Conservation (phyloP, 352 stramenopile genomes). For the Phytophthora syringae region DNA sequence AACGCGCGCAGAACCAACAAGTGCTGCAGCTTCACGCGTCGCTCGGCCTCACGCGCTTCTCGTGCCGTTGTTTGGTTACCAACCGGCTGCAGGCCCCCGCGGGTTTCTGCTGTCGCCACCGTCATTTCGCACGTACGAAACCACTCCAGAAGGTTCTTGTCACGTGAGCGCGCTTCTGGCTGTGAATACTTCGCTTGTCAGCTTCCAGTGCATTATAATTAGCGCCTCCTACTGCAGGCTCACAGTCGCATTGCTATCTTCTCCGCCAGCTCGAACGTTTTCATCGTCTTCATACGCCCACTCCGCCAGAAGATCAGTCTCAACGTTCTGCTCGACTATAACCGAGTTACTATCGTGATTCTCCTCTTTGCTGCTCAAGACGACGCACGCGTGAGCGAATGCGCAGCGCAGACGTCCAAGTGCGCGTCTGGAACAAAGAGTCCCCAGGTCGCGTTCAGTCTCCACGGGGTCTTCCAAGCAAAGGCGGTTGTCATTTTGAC, state of each 20-base stretch:
- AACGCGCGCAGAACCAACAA: constrained; percentile 86
- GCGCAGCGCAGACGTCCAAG: constrained; percentile 57
- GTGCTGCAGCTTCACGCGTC: constrained; percentile 72
- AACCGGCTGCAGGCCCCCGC: not conserved
- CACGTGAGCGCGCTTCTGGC: not conserved
- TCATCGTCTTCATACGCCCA: constrained; percentile 44
- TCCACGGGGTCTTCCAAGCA: constrained; percentile 87
- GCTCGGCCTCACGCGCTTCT: constrained; percentile 38
- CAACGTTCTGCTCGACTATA: constrained; percentile 7
- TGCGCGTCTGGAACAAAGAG: constrained; percentile 64
- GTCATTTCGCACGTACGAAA: constrained; percentile 11
- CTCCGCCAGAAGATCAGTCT: constrained; percentile 23
- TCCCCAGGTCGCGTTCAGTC: constrained; percentile 67
- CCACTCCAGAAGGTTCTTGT: not conserved
- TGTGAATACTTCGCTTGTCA: not conserved
- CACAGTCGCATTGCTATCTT: constrained; percentile 23
- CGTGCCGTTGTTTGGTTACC: constrained; percentile 14
- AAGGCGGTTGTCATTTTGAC: constrained; percentile 41
- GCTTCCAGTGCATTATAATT: constrained; percentile 25
- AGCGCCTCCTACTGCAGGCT: constrained; percentile 6
- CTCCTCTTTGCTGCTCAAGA: constrained; percentile 32
- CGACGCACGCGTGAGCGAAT: constrained; percentile 53
- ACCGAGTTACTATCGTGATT: not conserved
- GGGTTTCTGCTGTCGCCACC: constrained; percentile 5
- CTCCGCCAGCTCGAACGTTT: constrained; percentile 1